phyloP scores from a whole-genome alignment of 2,329 filamentous ascomycete species.

The Alternaria viburni region DNA sequence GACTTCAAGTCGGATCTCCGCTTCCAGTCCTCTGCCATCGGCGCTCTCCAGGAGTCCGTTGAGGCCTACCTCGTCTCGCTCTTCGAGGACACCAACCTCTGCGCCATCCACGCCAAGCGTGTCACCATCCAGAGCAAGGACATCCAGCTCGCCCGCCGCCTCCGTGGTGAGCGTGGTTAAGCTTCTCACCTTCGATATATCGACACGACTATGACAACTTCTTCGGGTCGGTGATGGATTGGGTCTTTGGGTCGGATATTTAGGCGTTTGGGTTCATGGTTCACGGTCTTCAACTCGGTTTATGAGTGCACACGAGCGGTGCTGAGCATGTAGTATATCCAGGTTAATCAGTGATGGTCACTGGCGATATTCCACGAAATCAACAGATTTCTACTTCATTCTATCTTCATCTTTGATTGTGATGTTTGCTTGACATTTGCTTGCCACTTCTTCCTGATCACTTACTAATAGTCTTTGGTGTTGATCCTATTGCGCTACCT shows the following conservation, averaged over 20 bases:
- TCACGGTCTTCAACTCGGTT: slow-evolving; percentile 46
- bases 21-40: slow-evolving; percentile 96
- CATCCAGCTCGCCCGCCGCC: slow-evolving; percentile 80
- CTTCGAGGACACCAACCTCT: slow-evolving; percentile 96
- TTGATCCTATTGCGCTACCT: neutral
- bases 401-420: neutral
- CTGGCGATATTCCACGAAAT: slow-evolving; percentile 44
- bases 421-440: slow-evolving; percentile 3
- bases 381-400: slow-evolving; percentile 39
- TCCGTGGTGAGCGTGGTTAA: slow-evolving; percentile 63
- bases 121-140: slow-evolving; percentile 98
- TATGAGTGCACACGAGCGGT: slow-evolving; percentile 45
- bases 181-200: slow-evolving; percentile 28
- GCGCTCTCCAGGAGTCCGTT: slow-evolving; percentile 91
- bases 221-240: slow-evolving; percentile 27
- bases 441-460: too few relatives aligned
- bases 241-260: slow-evolving; percentile 36
- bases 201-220: slow-evolving; percentile 33
- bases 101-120: slow-evolving; percentile 94
- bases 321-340: slow-evolving; percentile 50
- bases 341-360: slow-evolving; percentile 44
- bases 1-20: slow-evolving; percentile 73
- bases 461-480: too few relatives aligned
- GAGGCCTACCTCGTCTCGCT: slow-evolving; percentile 95
- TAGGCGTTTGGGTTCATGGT: slow-evolving; percentile 48